Percentiles rank a stretch among this genome's conserved stretches.
phyloP scores from a whole-genome alignment of 1,284 basidiomycete genomes.

The Phellopilus nigrolimitatus region DNA sequence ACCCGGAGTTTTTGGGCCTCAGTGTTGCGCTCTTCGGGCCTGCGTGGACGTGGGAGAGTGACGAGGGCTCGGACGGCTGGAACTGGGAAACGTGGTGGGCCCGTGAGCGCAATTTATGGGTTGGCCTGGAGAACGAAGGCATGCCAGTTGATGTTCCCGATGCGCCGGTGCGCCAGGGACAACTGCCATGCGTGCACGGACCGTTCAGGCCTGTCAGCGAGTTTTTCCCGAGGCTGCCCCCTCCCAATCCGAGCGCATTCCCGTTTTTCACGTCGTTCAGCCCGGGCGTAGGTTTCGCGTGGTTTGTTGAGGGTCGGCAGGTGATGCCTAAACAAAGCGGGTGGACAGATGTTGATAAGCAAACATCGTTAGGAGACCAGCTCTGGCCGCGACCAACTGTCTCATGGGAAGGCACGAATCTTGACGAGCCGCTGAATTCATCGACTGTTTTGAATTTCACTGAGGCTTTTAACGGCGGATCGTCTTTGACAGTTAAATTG shows the following conservation, averaged over 20 bases:
- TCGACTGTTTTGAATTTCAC: conserved; percentile 44
- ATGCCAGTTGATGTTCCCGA: conserved; percentile 42
- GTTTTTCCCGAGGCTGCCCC: conserved; percentile 48
- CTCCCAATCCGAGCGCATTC: conserved; percentile 49
- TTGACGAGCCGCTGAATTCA: conserved; percentile 37
- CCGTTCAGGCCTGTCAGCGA: conserved; percentile 47
- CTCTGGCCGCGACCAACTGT: conserved; percentile 59
- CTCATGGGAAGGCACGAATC: conserved; percentile 45
- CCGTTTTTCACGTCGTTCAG: conserved; percentile 62
- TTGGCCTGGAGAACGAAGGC: conserved; percentile 42
- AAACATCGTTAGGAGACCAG: conserved; percentile 58
- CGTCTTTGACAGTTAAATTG: conserved; percentile 45
- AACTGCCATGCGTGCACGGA: conserved; percentile 46
- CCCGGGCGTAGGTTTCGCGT: conserved; percentile 59
- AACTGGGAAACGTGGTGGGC: conserved; percentile 70
- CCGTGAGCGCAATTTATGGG: conserved; percentile 63
- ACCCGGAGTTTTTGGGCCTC: conserved; percentile 49
- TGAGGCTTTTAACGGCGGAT: conserved; percentile 71
- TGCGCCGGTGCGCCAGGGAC: conserved; percentile 28
- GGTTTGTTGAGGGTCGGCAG: conserved; percentile 60
- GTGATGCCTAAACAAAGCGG: conserved; percentile 43
- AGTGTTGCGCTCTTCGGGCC: conserved; percentile 71
- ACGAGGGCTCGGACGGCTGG: conserved; percentile 52
- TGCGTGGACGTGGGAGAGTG: conserved; percentile 74
- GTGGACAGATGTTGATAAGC: conserved; percentile 74